These are phyloP conservation scores for Apiosordaria backusii DNA, from an alignment of 495 filamentous ascomycete species.

Conservation along the genomic window DNA sequence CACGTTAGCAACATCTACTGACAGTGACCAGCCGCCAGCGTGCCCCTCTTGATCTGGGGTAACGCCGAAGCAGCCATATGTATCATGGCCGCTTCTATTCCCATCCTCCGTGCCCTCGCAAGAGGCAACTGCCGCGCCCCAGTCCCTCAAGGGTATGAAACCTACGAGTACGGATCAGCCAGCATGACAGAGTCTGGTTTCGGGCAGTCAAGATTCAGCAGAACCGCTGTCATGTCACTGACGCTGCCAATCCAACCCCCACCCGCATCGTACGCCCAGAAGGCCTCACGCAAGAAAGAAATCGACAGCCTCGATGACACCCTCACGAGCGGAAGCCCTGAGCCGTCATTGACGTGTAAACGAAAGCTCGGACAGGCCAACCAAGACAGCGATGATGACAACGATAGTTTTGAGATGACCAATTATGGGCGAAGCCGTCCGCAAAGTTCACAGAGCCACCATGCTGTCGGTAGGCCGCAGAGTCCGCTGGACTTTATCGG, in stretches of 20 bases:
- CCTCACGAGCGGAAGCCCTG: slow-evolving; percentile 11
- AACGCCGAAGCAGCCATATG: slow-evolving; percentile 34
- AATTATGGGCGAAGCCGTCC: slow-evolving; percentile 18
- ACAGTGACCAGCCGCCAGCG: slow-evolving; percentile 16
- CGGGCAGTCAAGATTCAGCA: background rate
- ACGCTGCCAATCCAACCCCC: slow-evolving; percentile 2
- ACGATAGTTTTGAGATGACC: slow-evolving; percentile 26
- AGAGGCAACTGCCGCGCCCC: slow-evolving; percentile 12
- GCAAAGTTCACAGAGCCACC: slow-evolving; percentile 10
- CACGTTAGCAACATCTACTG: background rate
- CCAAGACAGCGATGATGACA: slow-evolving; percentile 21
- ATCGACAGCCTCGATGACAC: slow-evolving; percentile 13
- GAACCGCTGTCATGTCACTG: background rate
- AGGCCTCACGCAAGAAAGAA: background rate
- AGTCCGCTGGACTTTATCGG: slow-evolving; percentile 21
- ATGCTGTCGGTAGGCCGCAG: background rate
- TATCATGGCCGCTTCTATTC: slow-evolving; percentile 38
- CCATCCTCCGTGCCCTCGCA: slow-evolving; percentile 34
- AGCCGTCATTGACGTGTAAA: background rate
- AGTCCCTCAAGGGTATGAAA: slow-evolving; percentile 18
- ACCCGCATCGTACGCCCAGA: background rate
- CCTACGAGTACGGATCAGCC: slow-evolving; percentile 14
- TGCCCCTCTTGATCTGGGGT: slow-evolving; percentile 25
- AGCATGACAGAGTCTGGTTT: slow-evolving; percentile 19
- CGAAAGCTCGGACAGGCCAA: slow-evolving; percentile 7